Percentiles rank a stretch among this genome's conserved stretches.
phyloP scores from a whole-genome alignment of 2,329 filamentous ascomycete genomes.

The Chaetomiaceae sp. region DNA sequence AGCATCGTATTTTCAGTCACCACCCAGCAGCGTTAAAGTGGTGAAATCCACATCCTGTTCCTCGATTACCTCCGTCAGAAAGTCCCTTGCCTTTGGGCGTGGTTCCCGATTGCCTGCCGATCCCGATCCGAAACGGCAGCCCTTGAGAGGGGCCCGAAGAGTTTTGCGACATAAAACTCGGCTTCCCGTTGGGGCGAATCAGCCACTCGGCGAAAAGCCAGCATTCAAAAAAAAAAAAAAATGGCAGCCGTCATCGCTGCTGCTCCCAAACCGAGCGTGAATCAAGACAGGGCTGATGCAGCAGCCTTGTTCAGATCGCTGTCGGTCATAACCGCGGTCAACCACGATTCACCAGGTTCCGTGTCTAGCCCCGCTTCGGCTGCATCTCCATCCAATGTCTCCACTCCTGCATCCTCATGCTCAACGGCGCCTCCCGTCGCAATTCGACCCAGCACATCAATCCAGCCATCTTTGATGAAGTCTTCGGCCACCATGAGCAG shows the following conservation, averaged over 20 bases:
- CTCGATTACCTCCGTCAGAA: too few relatives aligned
- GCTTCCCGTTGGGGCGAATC: conserved; percentile 10
- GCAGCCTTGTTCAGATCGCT: conserved; percentile 4
- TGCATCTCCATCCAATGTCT: conserved; percentile 21
- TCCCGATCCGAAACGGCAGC: too few relatives aligned
- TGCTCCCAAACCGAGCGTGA: not conserved
- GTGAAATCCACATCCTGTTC: too few relatives aligned
- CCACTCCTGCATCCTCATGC: conserved; percentile 20
- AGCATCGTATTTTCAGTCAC: too few relatives aligned
- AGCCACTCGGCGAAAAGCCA: not conserved
- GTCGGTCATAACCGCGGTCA: conserved; percentile 17
- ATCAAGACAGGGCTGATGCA: not conserved
- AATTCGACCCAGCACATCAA: conserved; percentile 25
- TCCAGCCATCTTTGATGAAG: conserved; percentile 12
- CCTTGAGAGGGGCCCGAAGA: too few relatives aligned
- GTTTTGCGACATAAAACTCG: conserved; percentile 16
- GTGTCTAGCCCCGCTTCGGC: conserved; percentile 24
- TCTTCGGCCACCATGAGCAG: conserved; percentile 31
- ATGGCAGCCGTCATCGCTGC: conserved; percentile 14
- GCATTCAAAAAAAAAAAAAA: not conserved
- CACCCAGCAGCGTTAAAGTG: too few relatives aligned
- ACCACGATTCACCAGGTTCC: conserved; percentile 15
- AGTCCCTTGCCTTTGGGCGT: too few relatives aligned
- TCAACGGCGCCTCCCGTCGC: conserved; percentile 23
- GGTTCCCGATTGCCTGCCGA: too few relatives aligned